Evolutionary conservation across 345 rosid species (phyloP).

Genomic region (Atalantia buxifolia): DNA sequence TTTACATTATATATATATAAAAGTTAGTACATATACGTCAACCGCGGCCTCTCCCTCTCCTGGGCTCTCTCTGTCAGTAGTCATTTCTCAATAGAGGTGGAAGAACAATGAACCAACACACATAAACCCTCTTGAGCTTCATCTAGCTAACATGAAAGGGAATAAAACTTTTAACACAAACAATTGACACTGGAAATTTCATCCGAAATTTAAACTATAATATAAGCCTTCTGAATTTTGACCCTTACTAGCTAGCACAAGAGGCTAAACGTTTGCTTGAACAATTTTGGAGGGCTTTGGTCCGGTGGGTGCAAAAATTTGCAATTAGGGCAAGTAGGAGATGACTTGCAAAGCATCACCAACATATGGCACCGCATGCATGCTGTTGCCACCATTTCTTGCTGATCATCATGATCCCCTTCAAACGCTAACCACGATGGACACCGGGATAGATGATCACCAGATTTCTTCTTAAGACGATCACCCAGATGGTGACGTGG

Average conservation of each 20-base stretch:
- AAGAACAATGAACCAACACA: conserved; percentile 9
- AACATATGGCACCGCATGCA: conserved; percentile 80
- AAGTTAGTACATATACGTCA: conserved; percentile 5
- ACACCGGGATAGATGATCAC: conserved; percentile 12
- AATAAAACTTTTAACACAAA: not conserved
- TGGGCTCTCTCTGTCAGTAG: not conserved
- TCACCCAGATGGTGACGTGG: conserved; percentile 9
- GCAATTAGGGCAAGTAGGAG: conserved; percentile 89
- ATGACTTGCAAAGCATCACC: conserved; percentile 73
- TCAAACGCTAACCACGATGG: conserved; percentile 54
- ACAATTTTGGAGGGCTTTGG: conserved; percentile 40
- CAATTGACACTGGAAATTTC: not conserved
- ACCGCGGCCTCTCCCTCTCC: conserved; percentile 2
- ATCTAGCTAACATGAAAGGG: too few relatives aligned
- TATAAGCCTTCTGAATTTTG: not conserved
- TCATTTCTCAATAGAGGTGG: conserved; percentile 5
- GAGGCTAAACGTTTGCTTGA: conserved; percentile 53
- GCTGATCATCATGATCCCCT: conserved; percentile 23
- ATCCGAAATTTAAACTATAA: not conserved
- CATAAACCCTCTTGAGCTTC: not conserved
- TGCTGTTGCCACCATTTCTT: conserved; percentile 76
- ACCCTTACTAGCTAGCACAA: conserved; percentile 44
- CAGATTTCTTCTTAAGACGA: conserved; percentile 11
- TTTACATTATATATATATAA: not conserved
- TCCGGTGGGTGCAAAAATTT: conserved; percentile 78